Percentiles rank a stretch among this genome's conserved stretches.
phyloP scores from a whole-genome alignment of 495 filamentous ascomycete genomes.

The Amphirosellinia nigrospora region DNA sequence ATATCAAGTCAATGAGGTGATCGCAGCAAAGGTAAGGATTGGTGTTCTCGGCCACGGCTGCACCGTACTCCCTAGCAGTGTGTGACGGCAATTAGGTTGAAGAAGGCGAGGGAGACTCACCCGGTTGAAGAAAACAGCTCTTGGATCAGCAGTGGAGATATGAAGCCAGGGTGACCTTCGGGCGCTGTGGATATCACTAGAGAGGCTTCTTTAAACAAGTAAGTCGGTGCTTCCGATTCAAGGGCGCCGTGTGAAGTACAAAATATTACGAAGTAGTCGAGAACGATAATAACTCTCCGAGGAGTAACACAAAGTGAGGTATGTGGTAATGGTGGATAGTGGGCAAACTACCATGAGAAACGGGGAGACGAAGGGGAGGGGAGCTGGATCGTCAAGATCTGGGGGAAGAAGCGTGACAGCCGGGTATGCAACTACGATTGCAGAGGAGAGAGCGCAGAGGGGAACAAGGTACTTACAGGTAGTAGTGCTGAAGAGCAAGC shows the following conservation, averaged over 20 bases:
- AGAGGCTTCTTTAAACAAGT: conserved; percentile 32
- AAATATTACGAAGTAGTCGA: conserved; percentile 5
- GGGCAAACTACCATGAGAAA: conserved; percentile 15
- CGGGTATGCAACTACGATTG: conserved; percentile 23
- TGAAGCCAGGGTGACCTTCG: conserved; percentile 39
- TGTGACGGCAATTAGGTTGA: conserved; percentile 30
- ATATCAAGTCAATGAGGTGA: conserved; percentile 19
- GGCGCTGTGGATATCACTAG: conserved; percentile 39
- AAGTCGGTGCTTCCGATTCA: conserved; percentile 32
- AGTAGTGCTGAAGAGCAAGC: background rate
- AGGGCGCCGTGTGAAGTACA: conserved; percentile 29
- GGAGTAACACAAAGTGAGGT: conserved; percentile 17
- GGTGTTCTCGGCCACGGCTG: background rate
- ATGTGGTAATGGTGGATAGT: conserved; percentile 17
- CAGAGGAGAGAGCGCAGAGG: conserved; percentile 12
- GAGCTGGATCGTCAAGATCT: conserved; percentile 28
- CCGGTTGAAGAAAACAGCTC: conserved; percentile 24
- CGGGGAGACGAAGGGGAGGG: conserved; percentile 27
- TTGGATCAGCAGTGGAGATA: conserved; percentile 42
- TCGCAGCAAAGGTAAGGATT: conserved; percentile 16
- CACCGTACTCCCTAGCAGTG: conserved; percentile 18
- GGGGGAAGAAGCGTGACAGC: conserved; percentile 28
- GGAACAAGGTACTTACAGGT: conserved; percentile 17
- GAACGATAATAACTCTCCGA: background rate
- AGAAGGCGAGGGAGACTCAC: conserved; percentile 35